These are phyloP conservation scores for Volutella citrinella DNA, from an alignment of 2,329 filamentous ascomycete genomes.

Conservation along the genomic window DNA sequence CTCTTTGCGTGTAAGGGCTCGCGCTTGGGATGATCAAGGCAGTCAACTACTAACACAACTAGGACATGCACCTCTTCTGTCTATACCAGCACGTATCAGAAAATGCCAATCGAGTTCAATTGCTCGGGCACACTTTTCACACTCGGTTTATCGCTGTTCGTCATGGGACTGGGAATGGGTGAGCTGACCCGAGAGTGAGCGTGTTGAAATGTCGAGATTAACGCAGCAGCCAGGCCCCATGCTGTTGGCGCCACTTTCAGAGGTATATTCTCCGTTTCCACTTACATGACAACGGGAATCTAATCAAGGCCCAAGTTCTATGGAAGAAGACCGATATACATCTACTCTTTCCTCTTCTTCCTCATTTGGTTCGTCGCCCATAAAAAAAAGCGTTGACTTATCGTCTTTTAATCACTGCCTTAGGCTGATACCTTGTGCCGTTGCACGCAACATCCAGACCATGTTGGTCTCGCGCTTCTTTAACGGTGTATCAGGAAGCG, in stretches of 20 bases:
- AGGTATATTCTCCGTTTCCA: too few species aligned
- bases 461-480: conserved; percentile 75
- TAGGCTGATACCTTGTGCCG: conserved; percentile 75
- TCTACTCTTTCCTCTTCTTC: conserved; percentile 68
- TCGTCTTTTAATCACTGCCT: too few species aligned
- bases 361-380: conserved; percentile 73
- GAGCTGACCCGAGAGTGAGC: background rate
- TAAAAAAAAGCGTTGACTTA: too few species aligned
- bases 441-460: conserved; percentile 71
- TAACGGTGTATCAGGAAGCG: conserved; percentile 42
- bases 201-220: too few species aligned
- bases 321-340: conserved; percentile 73
- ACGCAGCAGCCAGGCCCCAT: too few species aligned
- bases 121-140: conserved; percentile 9
- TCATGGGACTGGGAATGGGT: conserved; percentile 53
- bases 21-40: too few species aligned
- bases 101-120: conserved; percentile 16
- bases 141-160: conserved; percentile 15
- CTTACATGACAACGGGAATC: too few species aligned
- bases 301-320: conserved; percentile 48
- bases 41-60: too few species aligned
- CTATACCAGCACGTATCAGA: conserved; percentile 44
- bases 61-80: conserved; percentile 78
- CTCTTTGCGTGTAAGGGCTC: too few species aligned
- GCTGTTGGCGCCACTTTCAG: too few species aligned